phyloP scores from a whole-genome alignment of 805 yeast genomes.

The Pichia occidentalis region DNA sequence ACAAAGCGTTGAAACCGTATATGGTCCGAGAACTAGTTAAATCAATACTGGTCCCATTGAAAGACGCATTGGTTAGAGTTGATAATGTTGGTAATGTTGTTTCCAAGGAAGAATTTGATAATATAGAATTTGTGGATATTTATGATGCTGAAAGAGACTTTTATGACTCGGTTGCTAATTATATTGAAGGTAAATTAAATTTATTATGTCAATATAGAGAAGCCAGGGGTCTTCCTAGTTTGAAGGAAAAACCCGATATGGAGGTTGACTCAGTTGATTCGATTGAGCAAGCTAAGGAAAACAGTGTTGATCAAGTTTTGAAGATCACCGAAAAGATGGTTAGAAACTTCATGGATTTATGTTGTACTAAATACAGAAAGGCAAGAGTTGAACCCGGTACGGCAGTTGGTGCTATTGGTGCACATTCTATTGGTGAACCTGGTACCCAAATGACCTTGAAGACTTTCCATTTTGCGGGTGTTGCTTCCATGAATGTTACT shows the following conservation, averaged over 20 bases:
- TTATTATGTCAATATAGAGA: conserved; percentile 52
- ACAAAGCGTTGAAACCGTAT: conserved; percentile 59
- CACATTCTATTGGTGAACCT: conserved; percentile 98
- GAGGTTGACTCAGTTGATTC: conserved; percentile 10
- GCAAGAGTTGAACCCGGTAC: conserved; percentile 98
- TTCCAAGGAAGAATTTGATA: conserved; percentile 36
- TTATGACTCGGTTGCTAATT: conserved; percentile 68
- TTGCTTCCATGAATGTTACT: conserved; percentile 97
- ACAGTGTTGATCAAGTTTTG: conserved; percentile 54
- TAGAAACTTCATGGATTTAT: conserved; percentile 60
- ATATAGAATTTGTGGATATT: conserved; percentile 70
- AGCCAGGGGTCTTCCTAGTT: conserved; percentile 36
- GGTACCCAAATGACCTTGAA: conserved; percentile 97
- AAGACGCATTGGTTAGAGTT: conserved; percentile 49
- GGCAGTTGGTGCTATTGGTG: conserved; percentile 99
- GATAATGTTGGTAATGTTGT: conserved; percentile 66
- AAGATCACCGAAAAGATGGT: conserved; percentile 61
- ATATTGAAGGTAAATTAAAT: conserved; percentile 49
- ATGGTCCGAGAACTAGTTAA: conserved; percentile 55
- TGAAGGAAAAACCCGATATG: conserved; percentile 38
- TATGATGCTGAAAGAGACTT: conserved; percentile 82
- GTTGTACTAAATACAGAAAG: conserved; percentile 73
- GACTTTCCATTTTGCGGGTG: conserved; percentile 90
- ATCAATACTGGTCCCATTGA: conserved; percentile 53
- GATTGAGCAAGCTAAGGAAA: conserved; percentile 26